Conservation (phyloP, 805 yeast species). For the Lachancea fermentati region DNA sequence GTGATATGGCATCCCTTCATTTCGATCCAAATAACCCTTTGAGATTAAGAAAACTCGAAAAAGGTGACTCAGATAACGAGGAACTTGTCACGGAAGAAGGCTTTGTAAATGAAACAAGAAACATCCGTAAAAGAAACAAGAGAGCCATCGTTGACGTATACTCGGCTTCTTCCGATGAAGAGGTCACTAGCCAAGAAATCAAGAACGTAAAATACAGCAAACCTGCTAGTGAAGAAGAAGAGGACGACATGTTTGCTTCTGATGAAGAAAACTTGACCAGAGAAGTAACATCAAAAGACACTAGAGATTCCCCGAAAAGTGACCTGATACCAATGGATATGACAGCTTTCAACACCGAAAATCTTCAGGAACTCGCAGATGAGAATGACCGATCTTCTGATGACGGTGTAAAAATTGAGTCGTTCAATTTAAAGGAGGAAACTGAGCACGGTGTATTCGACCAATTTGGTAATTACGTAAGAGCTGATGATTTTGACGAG, state of each 20-base stretch:
- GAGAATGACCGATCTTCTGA: constrained; percentile 13
- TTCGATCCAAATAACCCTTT: constrained; percentile 4
- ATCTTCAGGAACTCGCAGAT: constrained; percentile 16
- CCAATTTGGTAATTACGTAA: constrained; percentile 44
- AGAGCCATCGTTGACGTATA: constrained; percentile 5
- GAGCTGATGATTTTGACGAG: constrained; percentile 29
- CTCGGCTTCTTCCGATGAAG: constrained; percentile 12
- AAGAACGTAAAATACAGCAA: neutral
- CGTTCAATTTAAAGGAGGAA: constrained; percentile 48
- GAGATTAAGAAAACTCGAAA: neutral
- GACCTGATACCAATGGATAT: constrained; percentile 15
- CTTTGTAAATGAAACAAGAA: constrained; percentile 4
- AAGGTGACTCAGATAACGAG: constrained; percentile 3
- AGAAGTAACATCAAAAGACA: constrained; percentile 2
- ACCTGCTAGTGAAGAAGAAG: constrained; percentile 17
- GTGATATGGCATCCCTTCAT: neutral
- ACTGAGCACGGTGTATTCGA: constrained; percentile 46
- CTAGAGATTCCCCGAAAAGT: neutral
- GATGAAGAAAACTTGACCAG: constrained; percentile 14
- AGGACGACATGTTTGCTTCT: constrained; percentile 43
- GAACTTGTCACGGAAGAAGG: constrained; percentile 7
- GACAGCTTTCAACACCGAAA: constrained; percentile 23
- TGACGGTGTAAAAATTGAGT: constrained; percentile 38
- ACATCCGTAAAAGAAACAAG: constrained; percentile 5
- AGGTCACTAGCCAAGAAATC: no score